These are phyloP conservation scores for Neopestalotiopsis sp. DNA, from an alignment of 2,329 filamentous ascomycete species.

Conservation along the genomic window DNA sequence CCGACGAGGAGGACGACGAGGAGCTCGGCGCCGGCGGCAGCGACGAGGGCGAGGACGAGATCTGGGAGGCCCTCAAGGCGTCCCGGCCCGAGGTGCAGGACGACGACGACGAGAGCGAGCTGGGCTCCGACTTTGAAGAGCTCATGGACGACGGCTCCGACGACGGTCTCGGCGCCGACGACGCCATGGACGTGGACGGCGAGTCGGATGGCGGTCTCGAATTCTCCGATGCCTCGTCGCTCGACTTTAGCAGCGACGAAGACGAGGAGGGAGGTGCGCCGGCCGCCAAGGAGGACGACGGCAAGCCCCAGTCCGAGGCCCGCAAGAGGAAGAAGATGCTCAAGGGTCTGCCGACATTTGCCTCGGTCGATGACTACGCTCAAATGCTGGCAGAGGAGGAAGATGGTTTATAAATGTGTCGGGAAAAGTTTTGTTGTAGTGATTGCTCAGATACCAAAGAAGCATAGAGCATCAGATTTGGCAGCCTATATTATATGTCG, in stretches of 20 bases:
- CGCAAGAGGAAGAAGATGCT: constrained; percentile 80
- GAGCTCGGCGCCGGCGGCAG: constrained; percentile 50
- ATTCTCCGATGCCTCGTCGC: constrained; percentile 40
- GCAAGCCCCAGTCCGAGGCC: constrained; percentile 43
- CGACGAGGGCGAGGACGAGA: constrained; percentile 76
- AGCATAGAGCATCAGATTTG: neutral
- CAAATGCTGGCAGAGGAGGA: constrained; percentile 79
- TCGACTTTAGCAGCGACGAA: constrained; percentile 43
- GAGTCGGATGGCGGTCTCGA: constrained; percentile 46
- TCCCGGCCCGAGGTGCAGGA: constrained; percentile 76
- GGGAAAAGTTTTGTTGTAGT: neutral
- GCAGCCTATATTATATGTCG: no score
- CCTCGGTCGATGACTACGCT: constrained; percentile 92
- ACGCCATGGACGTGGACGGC: constrained; percentile 44
- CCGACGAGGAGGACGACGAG: constrained; percentile 47
- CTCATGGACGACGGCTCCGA: constrained; percentile 49
- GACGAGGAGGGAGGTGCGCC: constrained; percentile 45
- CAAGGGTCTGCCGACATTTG: constrained; percentile 90
- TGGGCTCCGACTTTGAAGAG: constrained; percentile 50
- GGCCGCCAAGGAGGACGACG: constrained; percentile 47
- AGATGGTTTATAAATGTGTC: constrained; percentile 43
- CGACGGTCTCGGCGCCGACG: constrained; percentile 54
- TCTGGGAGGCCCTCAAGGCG: constrained; percentile 89
- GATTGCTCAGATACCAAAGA: constrained; percentile 1
- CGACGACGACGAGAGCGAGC: constrained; percentile 60